A percentile compares a stretch with the other conserved stretches of the same genome.
phyloP scores from a whole-genome alignment of 768 basidiomycete genomes.

The Leccinum rimulosum region DNA sequence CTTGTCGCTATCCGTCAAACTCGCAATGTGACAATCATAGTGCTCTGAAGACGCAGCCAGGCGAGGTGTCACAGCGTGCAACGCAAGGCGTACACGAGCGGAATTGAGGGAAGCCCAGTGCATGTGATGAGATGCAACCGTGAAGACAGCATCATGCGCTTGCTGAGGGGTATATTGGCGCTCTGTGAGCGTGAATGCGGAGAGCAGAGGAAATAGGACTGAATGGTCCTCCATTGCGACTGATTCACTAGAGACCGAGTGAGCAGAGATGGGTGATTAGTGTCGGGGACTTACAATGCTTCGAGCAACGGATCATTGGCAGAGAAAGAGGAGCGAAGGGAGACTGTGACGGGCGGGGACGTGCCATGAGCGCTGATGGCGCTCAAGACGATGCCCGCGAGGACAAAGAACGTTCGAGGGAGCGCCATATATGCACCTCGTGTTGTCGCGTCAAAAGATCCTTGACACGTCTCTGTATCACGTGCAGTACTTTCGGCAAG shows the following conservation, averaged over 20 bases:
- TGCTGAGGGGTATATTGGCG: conserved; percentile 42
- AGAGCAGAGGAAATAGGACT: conserved; percentile 74
- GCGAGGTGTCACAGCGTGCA: conserved; percentile 77
- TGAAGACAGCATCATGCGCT: conserved; percentile 38
- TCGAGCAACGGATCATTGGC: conserved; percentile 29
- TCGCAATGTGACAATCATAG: conserved; percentile 45
- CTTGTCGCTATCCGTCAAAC: conserved; percentile 24
- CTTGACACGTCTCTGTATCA: conserved; percentile 16
- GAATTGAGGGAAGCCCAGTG: conserved; percentile 48
- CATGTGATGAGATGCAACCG: conserved; percentile 45
- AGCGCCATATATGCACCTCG: conserved; percentile 6
- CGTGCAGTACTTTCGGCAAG: conserved; percentile 17
- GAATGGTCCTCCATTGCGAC: conserved; percentile 68
- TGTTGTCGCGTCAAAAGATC: conserved; percentile 3
- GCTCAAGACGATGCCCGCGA: conserved; percentile 16
- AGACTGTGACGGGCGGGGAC: conserved; percentile 31
- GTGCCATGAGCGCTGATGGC: conserved; percentile 17
- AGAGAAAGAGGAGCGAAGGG: conserved; percentile 29
- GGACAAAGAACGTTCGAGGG: conserved; percentile 13
- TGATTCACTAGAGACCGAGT: conserved; percentile 62
- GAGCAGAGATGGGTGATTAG: background rate
- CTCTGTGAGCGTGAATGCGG: conserved; percentile 52
- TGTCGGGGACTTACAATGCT: conserved; percentile 25
- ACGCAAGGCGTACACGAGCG: conserved; percentile 69
- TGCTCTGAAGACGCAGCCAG: conserved; percentile 82